phyloP scores from a whole-genome alignment of 371 early-diverging fungal genomes.

The Mortierella sp. region DNA sequence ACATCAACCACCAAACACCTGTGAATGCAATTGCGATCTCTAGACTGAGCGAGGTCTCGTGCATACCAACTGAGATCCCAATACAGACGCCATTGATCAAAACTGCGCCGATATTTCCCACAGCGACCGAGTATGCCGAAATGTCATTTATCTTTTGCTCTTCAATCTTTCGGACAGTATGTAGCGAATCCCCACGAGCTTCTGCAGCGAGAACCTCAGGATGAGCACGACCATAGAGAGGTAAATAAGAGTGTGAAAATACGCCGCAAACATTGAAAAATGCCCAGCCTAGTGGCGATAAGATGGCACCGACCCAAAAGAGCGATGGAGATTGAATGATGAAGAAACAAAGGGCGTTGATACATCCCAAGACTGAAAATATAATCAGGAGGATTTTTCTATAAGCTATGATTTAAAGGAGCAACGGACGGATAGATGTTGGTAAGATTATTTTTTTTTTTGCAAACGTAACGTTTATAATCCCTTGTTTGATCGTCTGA shows the following conservation, averaged over 20 bases:
- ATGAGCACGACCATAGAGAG: conserved; percentile 64
- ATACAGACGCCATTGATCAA: conserved; percentile 59
- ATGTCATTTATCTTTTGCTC: conserved; percentile 61
- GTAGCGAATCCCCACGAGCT: conserved; percentile 20
- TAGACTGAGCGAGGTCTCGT: conserved; percentile 32
- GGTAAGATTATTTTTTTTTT: background rate
- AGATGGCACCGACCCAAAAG: conserved; percentile 42
- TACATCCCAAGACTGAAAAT: conserved; percentile 37
- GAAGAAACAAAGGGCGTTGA: conserved; percentile 28
- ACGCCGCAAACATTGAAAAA: conserved; percentile 56
- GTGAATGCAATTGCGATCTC: conserved; percentile 61
- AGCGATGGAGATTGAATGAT: conserved; percentile 22
- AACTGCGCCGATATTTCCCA: conserved; percentile 57
- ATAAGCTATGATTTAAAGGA: conserved; percentile 22
- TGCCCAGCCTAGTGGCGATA: conserved; percentile 36
- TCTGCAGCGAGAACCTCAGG: conserved; percentile 57
- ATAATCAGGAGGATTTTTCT: conserved; percentile 36
- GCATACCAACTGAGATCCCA: conserved; percentile 56
- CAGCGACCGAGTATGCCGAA: conserved; percentile 59
- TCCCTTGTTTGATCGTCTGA: too few relatives aligned
- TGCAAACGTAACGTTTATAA: too few relatives aligned
- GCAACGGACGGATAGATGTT: background rate
- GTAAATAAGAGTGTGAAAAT: conserved; percentile 71
- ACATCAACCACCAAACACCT: conserved; percentile 65
- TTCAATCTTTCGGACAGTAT: conserved; percentile 30